Evolutionary conservation across 2,329 filamentous ascomycete species (phyloP).

Genomic region (Stachybotrys elegans): DNA sequence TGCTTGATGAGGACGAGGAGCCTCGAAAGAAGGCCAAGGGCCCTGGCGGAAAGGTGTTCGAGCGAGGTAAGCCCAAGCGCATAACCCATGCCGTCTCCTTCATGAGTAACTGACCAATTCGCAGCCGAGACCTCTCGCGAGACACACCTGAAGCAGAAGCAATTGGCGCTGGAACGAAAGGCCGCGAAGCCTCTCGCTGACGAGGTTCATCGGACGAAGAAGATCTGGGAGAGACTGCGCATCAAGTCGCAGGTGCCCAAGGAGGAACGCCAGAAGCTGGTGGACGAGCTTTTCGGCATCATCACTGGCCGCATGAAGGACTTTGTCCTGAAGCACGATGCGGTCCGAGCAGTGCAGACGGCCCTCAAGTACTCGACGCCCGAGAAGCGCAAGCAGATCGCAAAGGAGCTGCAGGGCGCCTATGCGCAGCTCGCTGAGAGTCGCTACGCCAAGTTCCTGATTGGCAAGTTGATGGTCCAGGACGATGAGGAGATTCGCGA

Average conservation of each 20-base stretch:
- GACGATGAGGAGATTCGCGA: constrained; percentile 83
- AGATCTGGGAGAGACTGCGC: constrained; percentile 91
- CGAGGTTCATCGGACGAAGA: constrained; percentile 82
- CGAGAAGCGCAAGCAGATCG: constrained; percentile 81
- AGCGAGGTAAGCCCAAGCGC: constrained; percentile 28
- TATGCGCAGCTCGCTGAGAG: constrained; percentile 86
- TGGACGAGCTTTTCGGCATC: constrained; percentile 85
- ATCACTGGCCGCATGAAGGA: constrained; percentile 89
- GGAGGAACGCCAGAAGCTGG: constrained; percentile 80
- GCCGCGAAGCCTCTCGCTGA: constrained; percentile 90
- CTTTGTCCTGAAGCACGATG: constrained; percentile 97
- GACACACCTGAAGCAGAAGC: constrained; percentile 89
- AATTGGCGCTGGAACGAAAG: constrained; percentile 81
- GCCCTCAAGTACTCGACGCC: constrained; percentile 91
- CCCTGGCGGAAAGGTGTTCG: constrained; percentile 32
- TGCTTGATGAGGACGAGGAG: constrained; percentile 36
- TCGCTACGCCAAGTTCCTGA: constrained; percentile 94
- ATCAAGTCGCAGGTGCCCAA: constrained; percentile 89
- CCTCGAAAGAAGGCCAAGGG: constrained; percentile 22
- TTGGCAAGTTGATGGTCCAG: constrained; percentile 92
- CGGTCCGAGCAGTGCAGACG: constrained; percentile 92
- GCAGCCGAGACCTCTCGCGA: constrained; percentile 68
- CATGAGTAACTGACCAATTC: constrained; percentile 7
- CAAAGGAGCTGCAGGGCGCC: constrained; percentile 76
- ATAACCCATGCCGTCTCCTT: neutral